These are phyloP conservation scores for Cladophialophora immunda DNA, from an alignment of 2,329 filamentous ascomycete species.

Conservation along the genomic window DNA sequence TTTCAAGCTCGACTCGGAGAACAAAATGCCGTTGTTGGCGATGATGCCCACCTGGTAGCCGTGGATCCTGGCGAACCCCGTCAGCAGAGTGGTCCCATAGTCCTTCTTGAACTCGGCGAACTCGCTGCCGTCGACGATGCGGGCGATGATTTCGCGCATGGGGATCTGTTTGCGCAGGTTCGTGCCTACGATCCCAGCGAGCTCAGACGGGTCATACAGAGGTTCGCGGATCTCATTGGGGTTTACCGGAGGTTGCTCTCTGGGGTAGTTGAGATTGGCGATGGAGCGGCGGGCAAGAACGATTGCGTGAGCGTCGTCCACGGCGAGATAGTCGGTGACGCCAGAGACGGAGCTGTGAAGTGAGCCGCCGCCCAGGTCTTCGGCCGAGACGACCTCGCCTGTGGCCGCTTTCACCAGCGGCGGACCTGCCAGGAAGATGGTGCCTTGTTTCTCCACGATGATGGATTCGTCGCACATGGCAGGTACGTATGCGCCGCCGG, in stretches of 20 bases:
- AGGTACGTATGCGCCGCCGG: conserved; percentile 93
- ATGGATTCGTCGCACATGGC: conserved; percentile 98
- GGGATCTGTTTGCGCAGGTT: conserved; percentile 87
- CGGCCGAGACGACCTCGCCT: conserved; percentile 87
- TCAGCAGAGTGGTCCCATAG: conserved; percentile 89
- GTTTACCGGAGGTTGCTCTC: conserved; percentile 47
- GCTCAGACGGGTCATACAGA: conserved; percentile 78
- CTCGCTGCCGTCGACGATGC: conserved; percentile 87
- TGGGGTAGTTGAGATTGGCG: conserved; percentile 88
- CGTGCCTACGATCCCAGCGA: conserved; percentile 87
- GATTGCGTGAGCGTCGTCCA: conserved; percentile 91
- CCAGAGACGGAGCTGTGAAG: conserved; percentile 91
- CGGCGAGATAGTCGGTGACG: conserved; percentile 93
- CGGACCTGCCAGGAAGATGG: conserved; percentile 94
- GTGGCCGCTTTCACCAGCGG: conserved; percentile 96
- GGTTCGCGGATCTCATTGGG: conserved; percentile 71
- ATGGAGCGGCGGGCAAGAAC: conserved; percentile 84
- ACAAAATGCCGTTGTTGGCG: conserved; percentile 95
- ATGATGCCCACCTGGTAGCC: conserved; percentile 91
- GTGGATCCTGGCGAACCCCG: conserved; percentile 89
- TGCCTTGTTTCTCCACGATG: conserved; percentile 94
- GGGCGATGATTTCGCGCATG: conserved; percentile 88
- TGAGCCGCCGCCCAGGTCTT: conserved; percentile 88
- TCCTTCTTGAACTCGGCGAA: conserved; percentile 95
- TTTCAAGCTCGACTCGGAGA: conserved; percentile 88